These are phyloP conservation scores for Colletotrichum acutatum DNA, from an alignment of 2,329 filamentous ascomycete species.

Conservation along the genomic window DNA sequence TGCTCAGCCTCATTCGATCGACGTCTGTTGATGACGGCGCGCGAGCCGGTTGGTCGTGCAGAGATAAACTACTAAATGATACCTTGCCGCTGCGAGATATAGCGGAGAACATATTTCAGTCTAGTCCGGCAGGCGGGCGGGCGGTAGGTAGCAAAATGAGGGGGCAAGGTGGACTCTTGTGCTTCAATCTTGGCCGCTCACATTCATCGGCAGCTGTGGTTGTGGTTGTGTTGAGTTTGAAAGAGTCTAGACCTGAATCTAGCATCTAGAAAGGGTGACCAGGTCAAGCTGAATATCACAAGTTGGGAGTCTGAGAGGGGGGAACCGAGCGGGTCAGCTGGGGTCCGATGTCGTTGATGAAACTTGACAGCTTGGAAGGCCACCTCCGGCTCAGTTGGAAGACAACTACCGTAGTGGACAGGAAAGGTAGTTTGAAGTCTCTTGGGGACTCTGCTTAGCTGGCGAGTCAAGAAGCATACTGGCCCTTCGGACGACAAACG, in stretches of 20 bases:
- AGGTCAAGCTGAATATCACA: neutral
- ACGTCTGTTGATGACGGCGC: constrained; percentile 1
- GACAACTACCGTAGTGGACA: neutral
- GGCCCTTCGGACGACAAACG: neutral
- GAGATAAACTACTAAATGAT: neutral
- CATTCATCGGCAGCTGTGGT: neutral
- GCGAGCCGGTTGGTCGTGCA: constrained; percentile 1
- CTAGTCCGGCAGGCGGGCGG: neutral
- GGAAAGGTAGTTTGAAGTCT: neutral
- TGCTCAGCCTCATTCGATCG: constrained; percentile 31
- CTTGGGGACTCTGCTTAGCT: neutral
- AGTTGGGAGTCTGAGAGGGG: neutral
- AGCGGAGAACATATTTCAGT: neutral
- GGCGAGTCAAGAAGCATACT: constrained; percentile 23
- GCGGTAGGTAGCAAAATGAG: neutral
- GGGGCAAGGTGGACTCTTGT: neutral
- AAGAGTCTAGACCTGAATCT: neutral
- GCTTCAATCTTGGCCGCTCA: neutral
- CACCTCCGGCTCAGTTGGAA: neutral
- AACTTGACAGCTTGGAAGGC: constrained; percentile 28
- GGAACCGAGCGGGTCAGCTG: constrained; percentile 4
- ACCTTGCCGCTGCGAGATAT: neutral
- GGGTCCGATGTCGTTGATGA: constrained; percentile 25
- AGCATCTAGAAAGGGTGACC: neutral
- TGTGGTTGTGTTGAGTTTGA: neutral